Conservation (phyloP, 345 rosid genomes). For the Eucalyptus camaldulensis region DNA sequence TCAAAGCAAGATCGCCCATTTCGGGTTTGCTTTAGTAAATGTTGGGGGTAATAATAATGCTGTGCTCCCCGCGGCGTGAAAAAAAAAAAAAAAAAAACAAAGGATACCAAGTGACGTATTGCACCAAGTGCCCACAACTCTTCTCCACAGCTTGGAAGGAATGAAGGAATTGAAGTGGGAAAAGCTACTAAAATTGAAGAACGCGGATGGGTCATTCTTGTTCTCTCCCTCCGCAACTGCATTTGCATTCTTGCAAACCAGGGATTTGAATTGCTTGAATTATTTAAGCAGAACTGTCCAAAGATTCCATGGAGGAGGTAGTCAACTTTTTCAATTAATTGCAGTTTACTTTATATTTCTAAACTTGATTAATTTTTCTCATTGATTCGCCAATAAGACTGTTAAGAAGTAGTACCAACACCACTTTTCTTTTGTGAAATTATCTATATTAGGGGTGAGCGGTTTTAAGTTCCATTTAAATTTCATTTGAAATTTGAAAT, state of each 20-base stretch:
- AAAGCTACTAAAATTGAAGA: slow-evolving; percentile 64
- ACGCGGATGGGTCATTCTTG: slow-evolving; percentile 77
- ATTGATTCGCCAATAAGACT: background rate
- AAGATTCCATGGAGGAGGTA: slow-evolving; percentile 91
- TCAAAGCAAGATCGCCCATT: background rate
- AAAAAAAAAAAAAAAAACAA: slow-evolving; percentile 20
- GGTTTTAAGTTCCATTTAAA: rapidly evolving
- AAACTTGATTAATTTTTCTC: background rate
- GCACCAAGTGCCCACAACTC: slow-evolving; percentile 82
- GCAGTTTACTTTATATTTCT: background rate
- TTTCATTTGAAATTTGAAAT: no score
- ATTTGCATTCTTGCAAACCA: slow-evolving; percentile 72
- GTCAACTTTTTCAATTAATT: background rate
- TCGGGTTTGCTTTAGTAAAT: background rate
- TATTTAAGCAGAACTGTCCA: slow-evolving; percentile 50
- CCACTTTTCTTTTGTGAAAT: background rate
- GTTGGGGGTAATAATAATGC: background rate
- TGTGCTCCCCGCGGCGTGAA: background rate
- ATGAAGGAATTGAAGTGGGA: slow-evolving; percentile 74
- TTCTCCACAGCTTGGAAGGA: slow-evolving; percentile 92
- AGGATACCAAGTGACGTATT: slow-evolving; percentile 84
- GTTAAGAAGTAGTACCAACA: background rate
- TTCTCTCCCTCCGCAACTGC: slow-evolving; percentile 97
- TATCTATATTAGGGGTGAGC: no score
- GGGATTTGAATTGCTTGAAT: slow-evolving; percentile 40